Evolutionary conservation across 495 filamentous ascomycete species (phyloP).

Genomic region (Apiosordaria backusii): DNA sequence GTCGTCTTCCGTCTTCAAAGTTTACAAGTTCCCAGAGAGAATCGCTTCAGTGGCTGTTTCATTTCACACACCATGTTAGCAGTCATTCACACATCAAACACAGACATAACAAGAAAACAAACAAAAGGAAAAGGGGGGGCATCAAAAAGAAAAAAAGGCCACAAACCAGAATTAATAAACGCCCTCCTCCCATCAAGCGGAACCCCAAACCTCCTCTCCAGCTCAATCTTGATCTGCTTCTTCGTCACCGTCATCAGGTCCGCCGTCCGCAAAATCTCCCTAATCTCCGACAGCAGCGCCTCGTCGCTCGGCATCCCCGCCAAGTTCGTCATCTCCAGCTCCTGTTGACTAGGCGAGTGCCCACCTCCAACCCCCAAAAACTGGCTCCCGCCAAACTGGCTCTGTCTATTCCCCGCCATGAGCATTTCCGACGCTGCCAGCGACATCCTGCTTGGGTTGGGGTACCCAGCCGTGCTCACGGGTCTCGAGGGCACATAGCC

Average conservation of each 20-base stretch:
- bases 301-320: slow-evolving; percentile 79
- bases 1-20: background rate
- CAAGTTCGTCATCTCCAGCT: slow-evolving; percentile 68
- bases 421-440: slow-evolving; percentile 72
- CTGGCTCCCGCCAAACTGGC: slow-evolving; percentile 49
- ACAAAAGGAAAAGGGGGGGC: background rate
- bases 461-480: slow-evolving; percentile 65
- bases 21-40: slow-evolving; percentile 44
- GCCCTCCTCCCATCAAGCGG: slow-evolving; percentile 73
- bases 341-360: slow-evolving; percentile 39
- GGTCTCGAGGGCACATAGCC: slow-evolving; percentile 58
- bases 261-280: slow-evolving; percentile 83
- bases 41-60: slow-evolving; percentile 47
- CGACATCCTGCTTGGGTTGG: slow-evolving; percentile 59
- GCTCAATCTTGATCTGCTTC: slow-evolving; percentile 92
- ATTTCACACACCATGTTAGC: slow-evolving; percentile 5
- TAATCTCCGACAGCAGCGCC: slow-evolving; percentile 85
- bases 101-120: too few relatives aligned
- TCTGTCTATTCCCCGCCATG: slow-evolving; percentile 33
- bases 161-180: slow-evolving; percentile 91
- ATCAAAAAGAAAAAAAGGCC: slow-evolving; percentile 5
- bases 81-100: too few relatives aligned
- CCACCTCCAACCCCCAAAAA: slow-evolving; percentile 36
- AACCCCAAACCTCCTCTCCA: slow-evolving; percentile 84
- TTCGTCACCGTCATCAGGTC: slow-evolving; percentile 98